Percentiles rank a stretch among this genome's conserved stretches.
Conservation (phyloP, 2,329 filamentous ascomycete species). For the Colletotrichum ledebouriae region DNA sequence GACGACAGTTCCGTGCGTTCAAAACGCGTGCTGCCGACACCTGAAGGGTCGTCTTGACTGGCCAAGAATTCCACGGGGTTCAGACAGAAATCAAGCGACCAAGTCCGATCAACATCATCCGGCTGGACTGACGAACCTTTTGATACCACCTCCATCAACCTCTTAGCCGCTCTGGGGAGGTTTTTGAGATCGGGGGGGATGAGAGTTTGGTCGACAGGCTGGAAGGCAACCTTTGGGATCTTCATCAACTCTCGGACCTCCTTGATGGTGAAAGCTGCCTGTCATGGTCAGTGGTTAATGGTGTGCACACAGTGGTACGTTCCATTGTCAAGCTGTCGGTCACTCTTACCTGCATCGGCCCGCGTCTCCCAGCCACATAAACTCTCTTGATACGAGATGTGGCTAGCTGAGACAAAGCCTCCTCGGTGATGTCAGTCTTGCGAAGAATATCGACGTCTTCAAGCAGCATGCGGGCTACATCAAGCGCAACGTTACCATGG, state of each 20-base stretch:
- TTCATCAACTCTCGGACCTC: constrained; percentile 91
- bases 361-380: constrained; percentile 88
- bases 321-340: too few species aligned
- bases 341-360: constrained; percentile 81
- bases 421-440: constrained; percentile 89
- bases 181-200: constrained; percentile 76
- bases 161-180: constrained; percentile 81
- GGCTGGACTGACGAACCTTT: constrained; percentile 75
- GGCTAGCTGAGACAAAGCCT: constrained; percentile 80
- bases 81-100: constrained; percentile 89
- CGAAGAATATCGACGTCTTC: constrained; percentile 79
- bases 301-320: not conserved
- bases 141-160: constrained; percentile 83
- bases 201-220: constrained; percentile 74
- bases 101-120: constrained; percentile 71
- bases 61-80: constrained; percentile 78
- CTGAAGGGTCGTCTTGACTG: constrained; percentile 56
- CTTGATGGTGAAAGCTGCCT: constrained; percentile 96
- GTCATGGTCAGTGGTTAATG: not conserved
- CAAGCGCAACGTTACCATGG: constrained; percentile 95
- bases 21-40: constrained; percentile 77
- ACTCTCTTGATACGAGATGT: constrained; percentile 83
- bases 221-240: constrained; percentile 78
- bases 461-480: constrained; percentile 90
- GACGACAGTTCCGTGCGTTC: constrained; percentile 69